These are phyloP conservation scores for Cryphonectria carpinicola DNA, from an alignment of 2,329 filamentous ascomycete genomes.

Conservation along the genomic window DNA sequence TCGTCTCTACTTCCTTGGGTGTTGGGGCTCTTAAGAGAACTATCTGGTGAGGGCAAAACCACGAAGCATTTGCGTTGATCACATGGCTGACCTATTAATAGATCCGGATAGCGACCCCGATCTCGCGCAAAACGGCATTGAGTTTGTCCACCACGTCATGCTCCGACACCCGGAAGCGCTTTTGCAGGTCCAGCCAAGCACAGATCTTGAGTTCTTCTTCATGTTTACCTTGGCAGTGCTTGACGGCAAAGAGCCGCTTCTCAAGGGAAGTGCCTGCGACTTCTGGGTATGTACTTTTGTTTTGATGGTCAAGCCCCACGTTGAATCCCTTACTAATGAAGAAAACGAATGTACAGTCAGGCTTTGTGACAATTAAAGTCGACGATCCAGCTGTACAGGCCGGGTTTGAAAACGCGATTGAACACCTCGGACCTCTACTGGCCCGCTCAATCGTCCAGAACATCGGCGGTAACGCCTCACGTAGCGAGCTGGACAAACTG, in stretches of 20 bases:
- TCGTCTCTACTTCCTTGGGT: constrained; percentile 63
- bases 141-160: constrained; percentile 69
- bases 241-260: constrained; percentile 71
- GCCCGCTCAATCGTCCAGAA: constrained; percentile 64
- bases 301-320: no score
- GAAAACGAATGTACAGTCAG: constrained; percentile 44
- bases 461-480: constrained; percentile 68
- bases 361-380: constrained; percentile 54
- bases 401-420: constrained; percentile 54
- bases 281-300: constrained; percentile 66
- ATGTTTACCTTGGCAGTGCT: constrained; percentile 73
- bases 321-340: background rate
- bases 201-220: constrained; percentile 68
- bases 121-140: constrained; percentile 73
- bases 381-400: constrained; percentile 47
- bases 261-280: constrained; percentile 73
- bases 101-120: constrained; percentile 69
- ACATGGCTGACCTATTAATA: constrained; percentile 32
- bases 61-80: background rate
- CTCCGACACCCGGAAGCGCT: constrained; percentile 64
- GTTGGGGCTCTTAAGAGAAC: constrained; percentile 61
- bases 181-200: constrained; percentile 58
- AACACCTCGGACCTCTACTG: constrained; percentile 65
- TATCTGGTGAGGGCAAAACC: constrained; percentile 55
- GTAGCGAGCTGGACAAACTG: constrained; percentile 73